phyloP scores from a whole-genome alignment of 73 alveolate genomes.

The Uronychia setigera region DNA sequence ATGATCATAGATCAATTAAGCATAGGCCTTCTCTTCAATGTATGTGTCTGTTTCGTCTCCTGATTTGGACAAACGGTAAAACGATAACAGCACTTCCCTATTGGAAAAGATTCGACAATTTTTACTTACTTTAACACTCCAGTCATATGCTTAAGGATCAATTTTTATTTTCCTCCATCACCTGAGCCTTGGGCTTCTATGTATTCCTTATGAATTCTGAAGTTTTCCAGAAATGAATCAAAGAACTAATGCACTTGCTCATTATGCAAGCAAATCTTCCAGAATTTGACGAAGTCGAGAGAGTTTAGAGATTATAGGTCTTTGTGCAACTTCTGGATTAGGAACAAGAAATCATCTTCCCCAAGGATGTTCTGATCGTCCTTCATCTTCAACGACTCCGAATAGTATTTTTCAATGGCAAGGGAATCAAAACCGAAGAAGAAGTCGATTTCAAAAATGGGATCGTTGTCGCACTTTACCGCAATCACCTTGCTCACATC shows the following conservation, averaged over 20 bases:
- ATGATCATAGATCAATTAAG: slow-evolving; percentile 15
- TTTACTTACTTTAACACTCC: not conserved
- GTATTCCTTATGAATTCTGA: not conserved
- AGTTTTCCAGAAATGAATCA: not conserved
- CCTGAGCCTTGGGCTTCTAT: not conserved
- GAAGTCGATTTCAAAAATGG: not conserved
- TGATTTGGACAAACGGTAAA: not conserved
- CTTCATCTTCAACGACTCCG: not conserved
- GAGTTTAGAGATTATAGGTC: not conserved
- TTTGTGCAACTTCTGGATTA: not conserved
- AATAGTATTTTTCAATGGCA: not conserved
- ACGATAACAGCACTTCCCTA: not conserved
- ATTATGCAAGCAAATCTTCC: not conserved
- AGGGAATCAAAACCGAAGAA: not conserved
- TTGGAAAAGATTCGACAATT: not conserved
- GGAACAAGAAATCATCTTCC: not conserved
- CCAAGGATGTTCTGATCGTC: not conserved
- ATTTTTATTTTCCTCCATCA: not conserved
- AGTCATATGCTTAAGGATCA: not conserved
- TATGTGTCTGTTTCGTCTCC: not conserved
- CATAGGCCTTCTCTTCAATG: slow-evolving; percentile 1
- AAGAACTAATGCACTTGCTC: not conserved
- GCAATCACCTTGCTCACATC: not conserved
- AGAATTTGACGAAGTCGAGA: not conserved
- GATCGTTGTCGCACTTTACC: not conserved